These are phyloP conservation scores for Pascua sp. DNA, from an alignment of 1,284 basidiomycete genomes.

Conservation along the genomic window DNA sequence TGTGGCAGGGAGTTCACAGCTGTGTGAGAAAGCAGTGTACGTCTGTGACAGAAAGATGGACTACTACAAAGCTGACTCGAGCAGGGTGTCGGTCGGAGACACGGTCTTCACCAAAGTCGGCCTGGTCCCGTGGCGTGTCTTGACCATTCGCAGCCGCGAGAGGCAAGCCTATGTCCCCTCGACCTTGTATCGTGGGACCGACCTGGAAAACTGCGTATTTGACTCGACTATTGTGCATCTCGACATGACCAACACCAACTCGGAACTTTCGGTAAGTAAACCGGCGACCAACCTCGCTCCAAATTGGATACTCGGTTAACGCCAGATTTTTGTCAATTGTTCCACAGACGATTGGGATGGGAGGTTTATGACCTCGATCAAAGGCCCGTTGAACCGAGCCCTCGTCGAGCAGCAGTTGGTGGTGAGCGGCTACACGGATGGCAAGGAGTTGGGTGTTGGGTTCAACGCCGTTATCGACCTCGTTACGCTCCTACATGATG, in stretches of 20 bases:
- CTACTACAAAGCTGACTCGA: too few relatives aligned
- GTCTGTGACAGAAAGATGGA: too few relatives aligned
- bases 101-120: background rate
- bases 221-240: background rate
- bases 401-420: too few relatives aligned
- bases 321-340: background rate
- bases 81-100: background rate
- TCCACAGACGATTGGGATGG: too few relatives aligned
- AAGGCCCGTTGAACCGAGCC: too few relatives aligned
- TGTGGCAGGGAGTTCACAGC: too few relatives aligned
- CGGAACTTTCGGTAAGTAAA: background rate
- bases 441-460: too few relatives aligned
- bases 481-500: background rate
- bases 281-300: too few relatives aligned
- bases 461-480: background rate
- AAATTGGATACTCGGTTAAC: too few relatives aligned
- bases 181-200: background rate
- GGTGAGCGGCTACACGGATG: too few relatives aligned
- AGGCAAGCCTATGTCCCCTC: background rate
- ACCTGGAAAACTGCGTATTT: background rate
- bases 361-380: too few relatives aligned
- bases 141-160: background rate
- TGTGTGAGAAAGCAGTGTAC: background rate
- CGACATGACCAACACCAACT: background rate
- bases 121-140: background rate